Percentiles rank a stretch among this genome's conserved stretches.
These are phyloP conservation scores for Talaromyces sp. DNA, from an alignment of 2,329 filamentous ascomycete species.

Conservation along the genomic window DNA sequence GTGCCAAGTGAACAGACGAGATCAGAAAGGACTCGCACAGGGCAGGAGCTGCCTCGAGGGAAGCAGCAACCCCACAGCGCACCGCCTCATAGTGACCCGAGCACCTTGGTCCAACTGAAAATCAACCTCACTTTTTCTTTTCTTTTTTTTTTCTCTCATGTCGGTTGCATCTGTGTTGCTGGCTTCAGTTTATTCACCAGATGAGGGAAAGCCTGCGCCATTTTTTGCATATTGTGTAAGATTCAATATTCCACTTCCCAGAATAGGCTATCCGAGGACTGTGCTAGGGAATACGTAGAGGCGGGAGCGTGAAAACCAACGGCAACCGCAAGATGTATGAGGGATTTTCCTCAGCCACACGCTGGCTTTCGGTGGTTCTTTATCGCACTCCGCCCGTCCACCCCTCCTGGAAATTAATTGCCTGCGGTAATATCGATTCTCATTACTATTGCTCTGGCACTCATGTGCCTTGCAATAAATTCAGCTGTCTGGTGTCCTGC, in stretches of 20 bases:
- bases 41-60: not conserved
- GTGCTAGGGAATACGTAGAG: not conserved
- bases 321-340: conserved; percentile 14
- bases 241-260: not conserved
- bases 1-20: not conserved
- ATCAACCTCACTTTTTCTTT: conserved; percentile 15
- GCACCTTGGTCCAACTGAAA: conserved; percentile 16
- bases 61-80: conserved; percentile 9
- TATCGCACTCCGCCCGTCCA: not conserved
- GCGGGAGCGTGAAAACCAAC: not conserved
- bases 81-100: conserved; percentile 19
- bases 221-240: not conserved
- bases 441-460: too few relatives aligned
- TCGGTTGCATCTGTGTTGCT: not conserved
- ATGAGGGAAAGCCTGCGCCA: conserved; percentile 4
- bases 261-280: not conserved
- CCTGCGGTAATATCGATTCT: too few relatives aligned
- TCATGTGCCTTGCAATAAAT: too few relatives aligned
- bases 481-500: not conserved
- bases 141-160: not conserved
- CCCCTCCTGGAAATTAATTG: not conserved
- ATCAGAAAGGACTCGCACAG: not conserved
- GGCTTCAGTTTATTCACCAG: not conserved
- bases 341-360: conserved; percentile 21
- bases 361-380: conserved; percentile 1